phyloP scores from a whole-genome alignment of 169 alveolate species.

The Plasmodium fragile region DNA sequence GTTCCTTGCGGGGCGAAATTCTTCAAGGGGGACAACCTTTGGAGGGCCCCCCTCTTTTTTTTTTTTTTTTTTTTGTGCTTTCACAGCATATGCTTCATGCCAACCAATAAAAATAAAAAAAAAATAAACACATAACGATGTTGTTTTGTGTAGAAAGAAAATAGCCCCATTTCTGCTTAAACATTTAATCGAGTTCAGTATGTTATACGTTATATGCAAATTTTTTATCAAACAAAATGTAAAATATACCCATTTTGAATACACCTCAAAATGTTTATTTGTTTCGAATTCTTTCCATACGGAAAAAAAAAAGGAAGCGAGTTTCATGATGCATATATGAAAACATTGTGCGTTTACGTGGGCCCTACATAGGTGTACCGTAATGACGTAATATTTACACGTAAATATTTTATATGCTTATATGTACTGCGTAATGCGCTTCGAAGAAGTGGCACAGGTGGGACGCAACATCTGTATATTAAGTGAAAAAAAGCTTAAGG shows the following conservation, averaged over 20 bases:
- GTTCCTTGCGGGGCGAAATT: not conserved
- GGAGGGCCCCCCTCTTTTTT: not conserved
- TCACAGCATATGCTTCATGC: not conserved
- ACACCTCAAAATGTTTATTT: not conserved
- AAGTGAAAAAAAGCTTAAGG: not conserved
- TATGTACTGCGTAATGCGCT: not conserved
- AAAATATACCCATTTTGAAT: not conserved
- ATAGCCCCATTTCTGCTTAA: not conserved
- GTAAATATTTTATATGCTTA: not conserved
- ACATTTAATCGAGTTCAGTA: not conserved
- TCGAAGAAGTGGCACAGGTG: not conserved
- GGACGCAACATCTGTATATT: constrained; percentile 4
- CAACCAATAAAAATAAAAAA: not conserved
- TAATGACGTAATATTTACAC: not conserved
- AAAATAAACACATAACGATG: not conserved
- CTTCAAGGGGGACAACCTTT: not conserved
- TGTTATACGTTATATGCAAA: not conserved
- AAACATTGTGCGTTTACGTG: not conserved
- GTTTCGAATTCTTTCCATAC: not conserved
- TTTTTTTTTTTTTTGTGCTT: not conserved
- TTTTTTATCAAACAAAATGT: not conserved
- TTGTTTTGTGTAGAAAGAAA: not conserved
- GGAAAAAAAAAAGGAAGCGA: not conserved
- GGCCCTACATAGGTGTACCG: not conserved
- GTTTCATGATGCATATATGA: not conserved